Conservation (phyloP, 208 protist species). For the Kentomonas sorsogonicus region DNA sequence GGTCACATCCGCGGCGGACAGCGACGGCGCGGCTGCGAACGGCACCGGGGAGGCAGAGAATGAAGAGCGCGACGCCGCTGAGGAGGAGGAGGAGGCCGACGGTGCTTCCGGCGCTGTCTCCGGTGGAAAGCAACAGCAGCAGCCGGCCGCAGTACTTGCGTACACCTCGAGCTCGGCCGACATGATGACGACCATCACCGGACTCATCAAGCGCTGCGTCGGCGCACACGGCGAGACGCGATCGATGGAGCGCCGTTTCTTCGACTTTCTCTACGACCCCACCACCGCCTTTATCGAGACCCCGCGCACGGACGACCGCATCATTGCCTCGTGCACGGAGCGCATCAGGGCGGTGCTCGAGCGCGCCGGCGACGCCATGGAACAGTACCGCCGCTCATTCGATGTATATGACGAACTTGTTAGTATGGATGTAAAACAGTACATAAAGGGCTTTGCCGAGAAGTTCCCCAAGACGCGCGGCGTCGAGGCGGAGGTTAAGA, state of each 20-base stretch:
- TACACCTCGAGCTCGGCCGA: slow-evolving; percentile 57
- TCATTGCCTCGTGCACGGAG: slow-evolving; percentile 44
- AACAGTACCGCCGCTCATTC: slow-evolving; percentile 70
- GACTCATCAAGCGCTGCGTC: slow-evolving; percentile 78
- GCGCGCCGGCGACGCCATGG: slow-evolving; percentile 41
- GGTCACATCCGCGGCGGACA: background rate
- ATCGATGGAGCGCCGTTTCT: slow-evolving; percentile 83
- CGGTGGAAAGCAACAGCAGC: background rate
- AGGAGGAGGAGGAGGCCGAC: background rate
- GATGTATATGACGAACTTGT: slow-evolving; percentile 65
- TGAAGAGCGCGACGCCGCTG: background rate
- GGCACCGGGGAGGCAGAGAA: slow-evolving; percentile 2
- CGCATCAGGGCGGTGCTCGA: slow-evolving; percentile 56
- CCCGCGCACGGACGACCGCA: slow-evolving; percentile 32
- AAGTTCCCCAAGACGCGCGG: slow-evolving; percentile 56
- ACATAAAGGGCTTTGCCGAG: slow-evolving; percentile 71
- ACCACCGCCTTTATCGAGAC: slow-evolving; percentile 61
- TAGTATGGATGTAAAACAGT: slow-evolving; percentile 62
- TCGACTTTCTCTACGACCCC: slow-evolving; percentile 90
- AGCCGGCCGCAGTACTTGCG: slow-evolving; percentile 10
- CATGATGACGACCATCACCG: slow-evolving; percentile 54
- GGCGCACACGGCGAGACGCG: slow-evolving; percentile 71
- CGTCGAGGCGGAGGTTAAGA: slow-evolving; percentile 75
- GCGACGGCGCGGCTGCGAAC: background rate
- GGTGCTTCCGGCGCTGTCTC: background rate